Base-by-base conservation (phyloP, 148 eudicot species). In the Fagopyrum tataricum region DNA sequence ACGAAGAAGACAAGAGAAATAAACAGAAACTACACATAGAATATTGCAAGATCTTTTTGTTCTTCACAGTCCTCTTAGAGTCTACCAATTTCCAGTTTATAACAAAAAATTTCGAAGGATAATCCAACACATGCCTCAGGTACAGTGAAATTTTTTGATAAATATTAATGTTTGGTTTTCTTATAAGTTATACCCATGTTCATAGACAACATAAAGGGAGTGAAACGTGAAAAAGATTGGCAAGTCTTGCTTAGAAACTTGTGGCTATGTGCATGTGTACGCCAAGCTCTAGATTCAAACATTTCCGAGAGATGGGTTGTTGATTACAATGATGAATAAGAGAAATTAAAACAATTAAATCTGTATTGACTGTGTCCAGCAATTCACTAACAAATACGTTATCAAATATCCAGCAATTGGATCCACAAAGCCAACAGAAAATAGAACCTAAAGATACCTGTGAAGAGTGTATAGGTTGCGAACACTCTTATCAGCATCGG, bases 381-480 rank as follows among this genome's bases (percentile, higher is more conserved):
- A 15, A 15, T 61, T 61, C 41, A 64, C 4, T 71, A 44, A 20
- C 40, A n/a, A 47, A 4, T 72, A 71, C 37, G 6, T 37, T 10
- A 59, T 24, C 66, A 59, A 59, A 2, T 55, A 55, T 21, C 62
- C 24, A 59, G 40, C 66, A 59, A 23, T 59, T 15, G 13, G 39
- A 59, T 59, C 26, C 66, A 59, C 11, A 23, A 9, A 59, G 23
- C 66, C 26, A 9, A 39, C 66, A 59, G 61, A 18, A 55, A 20
- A 59, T 59, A 59, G 39, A 24, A 23, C 66, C 24, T 24, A 24
- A 23, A 59, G 39, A 64, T 86, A 91, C 98, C 98, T 93, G 84
- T 93, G 98, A 75, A 93, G 98, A 6, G 92, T 87, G 76, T 93
- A 93, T 64, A 89, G 84, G 77, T 93, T 93, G 44, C 94, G 89